These are phyloP conservation scores for Penicillium frequentans DNA, from an alignment of 2,329 filamentous ascomycete species.

Conservation along the genomic window DNA sequence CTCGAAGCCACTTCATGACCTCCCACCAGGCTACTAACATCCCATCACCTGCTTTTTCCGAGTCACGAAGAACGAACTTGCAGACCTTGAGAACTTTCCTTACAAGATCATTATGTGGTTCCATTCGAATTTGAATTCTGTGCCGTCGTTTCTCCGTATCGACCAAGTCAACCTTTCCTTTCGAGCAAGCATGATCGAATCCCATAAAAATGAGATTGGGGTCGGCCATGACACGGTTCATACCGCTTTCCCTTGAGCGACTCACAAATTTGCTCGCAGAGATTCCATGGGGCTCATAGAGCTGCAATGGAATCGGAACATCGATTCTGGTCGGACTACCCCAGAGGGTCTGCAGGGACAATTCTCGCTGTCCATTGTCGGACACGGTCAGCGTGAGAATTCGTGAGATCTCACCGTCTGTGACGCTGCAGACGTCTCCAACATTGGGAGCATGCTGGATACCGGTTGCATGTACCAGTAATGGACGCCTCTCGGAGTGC, in stretches of 20 bases:
- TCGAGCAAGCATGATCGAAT: constrained; percentile 59
- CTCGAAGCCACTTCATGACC: constrained; percentile 66
- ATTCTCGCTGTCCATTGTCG: constrained; percentile 61
- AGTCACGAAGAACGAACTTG: constrained; percentile 62
- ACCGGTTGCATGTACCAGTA: constrained; percentile 40
- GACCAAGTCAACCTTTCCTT: constrained; percentile 65
- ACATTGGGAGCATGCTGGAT: constrained; percentile 65
- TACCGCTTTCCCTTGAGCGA: constrained; percentile 54
- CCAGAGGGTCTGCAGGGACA: constrained; percentile 76
- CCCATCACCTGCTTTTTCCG: constrained; percentile 57
- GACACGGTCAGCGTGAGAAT: constrained; percentile 70
- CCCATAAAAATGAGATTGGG: constrained; percentile 47
- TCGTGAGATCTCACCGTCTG: constrained; percentile 65
- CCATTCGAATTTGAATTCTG: constrained; percentile 66
- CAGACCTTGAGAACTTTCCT: constrained; percentile 61
- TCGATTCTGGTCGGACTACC: constrained; percentile 67
- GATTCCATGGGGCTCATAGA: constrained; percentile 61
- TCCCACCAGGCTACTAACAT: constrained; percentile 73
- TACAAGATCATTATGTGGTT: constrained; percentile 64
- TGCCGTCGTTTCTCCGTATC: constrained; percentile 64
- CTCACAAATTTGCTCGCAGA: constrained; percentile 54
- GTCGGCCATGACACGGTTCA: constrained; percentile 47
- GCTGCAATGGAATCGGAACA: constrained; percentile 58
- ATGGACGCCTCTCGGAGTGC: constrained; percentile 23
- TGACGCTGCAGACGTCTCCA: constrained; percentile 70